Conservation (phyloP, 1,139 yeast species). For the Hyphopichia pseudoburtonii region DNA sequence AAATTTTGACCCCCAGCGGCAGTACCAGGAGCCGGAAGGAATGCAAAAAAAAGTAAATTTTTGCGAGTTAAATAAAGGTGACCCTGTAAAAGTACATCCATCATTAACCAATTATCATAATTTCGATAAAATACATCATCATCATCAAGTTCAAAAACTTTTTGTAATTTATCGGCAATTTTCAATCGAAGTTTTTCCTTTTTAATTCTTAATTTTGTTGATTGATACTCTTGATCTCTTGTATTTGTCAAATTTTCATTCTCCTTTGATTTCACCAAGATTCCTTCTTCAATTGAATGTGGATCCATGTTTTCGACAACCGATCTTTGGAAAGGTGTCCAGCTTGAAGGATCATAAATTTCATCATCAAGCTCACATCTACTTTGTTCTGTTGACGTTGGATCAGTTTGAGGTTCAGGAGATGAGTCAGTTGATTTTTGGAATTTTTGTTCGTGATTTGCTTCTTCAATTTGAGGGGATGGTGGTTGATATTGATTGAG, state of each 20-base stretch:
- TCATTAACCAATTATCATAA: conserved; percentile 75
- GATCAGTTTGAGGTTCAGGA: not conserved
- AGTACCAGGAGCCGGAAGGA: conserved; percentile 54
- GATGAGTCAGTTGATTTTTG: not conserved
- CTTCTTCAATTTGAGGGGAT: not conserved
- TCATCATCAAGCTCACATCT: conserved; percentile 1
- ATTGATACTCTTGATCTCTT: conserved; percentile 10
- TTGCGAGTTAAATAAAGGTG: conserved; percentile 70
- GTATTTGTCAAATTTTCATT: conserved; percentile 4
- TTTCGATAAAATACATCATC: conserved; percentile 56
- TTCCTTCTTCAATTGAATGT: conserved; percentile 20
- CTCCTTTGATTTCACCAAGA: conserved; percentile 17
- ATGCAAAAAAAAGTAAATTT: conserved; percentile 74
- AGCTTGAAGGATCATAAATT: conserved; percentile 2
- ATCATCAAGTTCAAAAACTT: conserved; percentile 40
- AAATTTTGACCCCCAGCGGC: not conserved
- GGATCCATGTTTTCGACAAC: conserved; percentile 35
- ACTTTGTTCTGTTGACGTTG: not conserved
- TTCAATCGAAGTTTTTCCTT: conserved; percentile 21
- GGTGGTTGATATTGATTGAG: not conserved
- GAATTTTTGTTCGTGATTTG: not conserved
- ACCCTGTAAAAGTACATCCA: conserved; percentile 84
- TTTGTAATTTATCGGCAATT: conserved; percentile 39
- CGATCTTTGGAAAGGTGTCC: conserved; percentile 37
- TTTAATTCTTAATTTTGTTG: conserved; percentile 11